Conservation (phyloP, 2,329 filamentous ascomycete species). For the Sporothrix pseudoabietina region DNA sequence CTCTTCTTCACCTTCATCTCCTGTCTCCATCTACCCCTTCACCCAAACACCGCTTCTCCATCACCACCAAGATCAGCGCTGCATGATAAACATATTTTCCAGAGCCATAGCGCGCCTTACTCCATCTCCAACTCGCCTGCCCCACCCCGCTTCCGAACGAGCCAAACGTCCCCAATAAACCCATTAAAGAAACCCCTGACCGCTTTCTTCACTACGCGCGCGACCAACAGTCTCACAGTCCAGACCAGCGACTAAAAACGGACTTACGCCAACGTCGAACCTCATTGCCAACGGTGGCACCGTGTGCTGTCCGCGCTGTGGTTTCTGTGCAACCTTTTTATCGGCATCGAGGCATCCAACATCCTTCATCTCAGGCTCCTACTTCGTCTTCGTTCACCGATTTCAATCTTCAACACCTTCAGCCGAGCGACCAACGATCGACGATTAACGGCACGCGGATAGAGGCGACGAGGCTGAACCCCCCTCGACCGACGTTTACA, state of each 20-base stretch:
- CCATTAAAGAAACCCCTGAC: neutral
- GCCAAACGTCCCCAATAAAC: neutral
- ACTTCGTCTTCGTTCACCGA: neutral
- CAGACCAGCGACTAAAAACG: neutral
- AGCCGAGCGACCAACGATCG: neutral
- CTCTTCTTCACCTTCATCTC: neutral
- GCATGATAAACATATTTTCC: too few species aligned
- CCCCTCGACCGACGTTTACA: neutral
- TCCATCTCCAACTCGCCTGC: neutral
- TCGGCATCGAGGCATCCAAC: neutral
- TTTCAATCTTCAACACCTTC: neutral
- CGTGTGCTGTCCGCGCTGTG: neutral
- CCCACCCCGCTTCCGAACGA: neutral
- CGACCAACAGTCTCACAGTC: neutral
- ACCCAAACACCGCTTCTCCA: neutral
- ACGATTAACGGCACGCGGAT: neutral
- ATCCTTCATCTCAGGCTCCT: neutral
- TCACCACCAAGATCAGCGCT: neutral
- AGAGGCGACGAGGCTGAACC: neutral
- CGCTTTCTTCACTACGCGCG: neutral
- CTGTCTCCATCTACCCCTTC: neutral
- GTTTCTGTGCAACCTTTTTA: neutral
- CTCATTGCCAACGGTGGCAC: neutral
- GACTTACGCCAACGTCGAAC: neutral
- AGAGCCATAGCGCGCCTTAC: neutral